Evolutionary conservation across 1,284 basidiomycete species (phyloP).

Genomic region (Blastosporella zonata): DNA sequence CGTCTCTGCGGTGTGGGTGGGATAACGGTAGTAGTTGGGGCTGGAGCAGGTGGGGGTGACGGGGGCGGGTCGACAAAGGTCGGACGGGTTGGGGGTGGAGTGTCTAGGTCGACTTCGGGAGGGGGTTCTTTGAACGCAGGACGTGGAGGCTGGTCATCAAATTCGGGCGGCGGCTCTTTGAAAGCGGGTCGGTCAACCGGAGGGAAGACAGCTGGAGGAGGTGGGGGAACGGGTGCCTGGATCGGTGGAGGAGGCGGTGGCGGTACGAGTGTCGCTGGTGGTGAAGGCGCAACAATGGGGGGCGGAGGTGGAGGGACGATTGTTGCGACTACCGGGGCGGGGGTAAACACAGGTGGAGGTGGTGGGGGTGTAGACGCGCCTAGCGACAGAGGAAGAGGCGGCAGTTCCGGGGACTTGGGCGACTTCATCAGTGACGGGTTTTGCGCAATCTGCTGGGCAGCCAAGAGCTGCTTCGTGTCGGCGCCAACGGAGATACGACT

Average conservation of each 20-base stretch:
- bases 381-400: slow-evolving; percentile 26
- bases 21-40: slow-evolving; percentile 39
- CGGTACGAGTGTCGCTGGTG: slow-evolving; percentile 22
- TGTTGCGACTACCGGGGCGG: slow-evolving; percentile 1
- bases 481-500: slow-evolving; percentile 69
- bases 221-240: slow-evolving; percentile 25
- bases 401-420: slow-evolving; percentile 39
- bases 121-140: slow-evolving; percentile 48
- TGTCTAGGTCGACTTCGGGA: slow-evolving; percentile 29
- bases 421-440: slow-evolving; percentile 41
- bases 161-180: slow-evolving; percentile 48
- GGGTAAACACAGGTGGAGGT: slow-evolving; percentile 23
- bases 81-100: slow-evolving; percentile 32
- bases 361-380: slow-evolving; percentile 22
- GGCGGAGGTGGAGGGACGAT: slow-evolving; percentile 19
- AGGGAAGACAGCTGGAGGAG: slow-evolving; percentile 33
- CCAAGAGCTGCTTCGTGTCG: slow-evolving; percentile 76
- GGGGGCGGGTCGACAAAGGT: slow-evolving; percentile 43
- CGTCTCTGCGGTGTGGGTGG: slow-evolving; percentile 46
- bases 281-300: slow-evolving; percentile 15
- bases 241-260: slow-evolving; percentile 27
- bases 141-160: slow-evolving; percentile 45
- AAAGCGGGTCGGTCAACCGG: slow-evolving; percentile 46
- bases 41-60: slow-evolving; percentile 30
- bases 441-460: slow-evolving; percentile 68